Base-by-base conservation (phyloP, 2,329 filamentous ascomycete genomes). In the Pyrenochaeta sp. region DNA sequence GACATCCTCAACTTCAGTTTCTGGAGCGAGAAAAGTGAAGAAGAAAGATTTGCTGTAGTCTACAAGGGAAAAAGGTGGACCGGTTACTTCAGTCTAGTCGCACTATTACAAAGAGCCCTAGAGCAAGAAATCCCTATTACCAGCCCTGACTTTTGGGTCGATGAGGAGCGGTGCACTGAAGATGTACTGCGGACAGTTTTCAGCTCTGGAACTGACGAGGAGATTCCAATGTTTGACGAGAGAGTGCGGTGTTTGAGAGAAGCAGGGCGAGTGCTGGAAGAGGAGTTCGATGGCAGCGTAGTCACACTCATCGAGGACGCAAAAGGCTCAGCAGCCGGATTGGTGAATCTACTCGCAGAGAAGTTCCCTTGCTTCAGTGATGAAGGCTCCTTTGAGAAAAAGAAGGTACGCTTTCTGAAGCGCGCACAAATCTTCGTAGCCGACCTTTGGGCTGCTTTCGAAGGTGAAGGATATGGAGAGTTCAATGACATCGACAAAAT, bases 1-100 rank as follows among this genome's bases (percentile, higher is more conserved):
- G 95, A 99, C 73, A 76, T 99, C 23, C 80, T 99, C 45, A 99
- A 99, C 73, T 99, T 98, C 72, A 96, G 89, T 18, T 99, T 99
- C 75, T 99, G 95, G 95, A 96, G 91, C 12, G 88, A 91, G 46
- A 77, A 82, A 54, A 68, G 75, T 2, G 87, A 90, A 10, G 83
- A 87, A 4, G 87, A 94, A 66, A 83, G 92, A 10, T 99, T 94
- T 74, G 85, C 90, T 9, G 84, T 99, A 36, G 88, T 91, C 51
- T 98, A 97, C 75, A 85, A 84, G 40, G 92, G 87, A 23, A 88
- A 86, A 75, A 86, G 78, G 51, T 98, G 92, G 92, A 97, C 92
- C 0, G 95, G 95, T 3, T 99, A 99, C 76, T 97, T 91, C 88
- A 96, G 92, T 73, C 78, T 99, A 50, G 91, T 98, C 17, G 95